Evolutionary conservation across 1,284 basidiomycete species (phyloP), one percentile per base, ranked within the genome.

Genomic region (Fistulina hepatica): DNA sequence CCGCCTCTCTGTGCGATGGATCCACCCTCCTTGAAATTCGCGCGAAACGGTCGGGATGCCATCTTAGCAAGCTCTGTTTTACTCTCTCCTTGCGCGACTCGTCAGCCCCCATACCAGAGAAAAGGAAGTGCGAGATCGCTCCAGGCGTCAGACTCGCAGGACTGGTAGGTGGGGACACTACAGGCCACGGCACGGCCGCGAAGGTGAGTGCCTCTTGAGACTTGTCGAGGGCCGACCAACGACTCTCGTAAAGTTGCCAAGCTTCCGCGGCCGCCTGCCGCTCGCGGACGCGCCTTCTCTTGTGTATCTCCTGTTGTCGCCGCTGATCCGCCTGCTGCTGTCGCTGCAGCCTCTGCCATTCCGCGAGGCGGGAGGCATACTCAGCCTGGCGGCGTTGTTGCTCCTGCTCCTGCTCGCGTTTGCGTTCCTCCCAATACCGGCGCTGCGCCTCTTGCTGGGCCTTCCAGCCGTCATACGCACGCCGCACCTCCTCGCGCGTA

Each of bases 11-110:
- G 34, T 89, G 83, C 27, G 56, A 55, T 28, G 71, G 71, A 6
- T 48, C 49, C 2, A 82, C 70, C 47, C 69, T 63, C n/a, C 48
- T 52, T 36, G 78, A 52, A 30, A 78, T 45, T 27, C 76, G 58
- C 41, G 65, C 59, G 58, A 85, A 84, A 32, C 79, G 63, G 54
- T 85, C 82, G 3, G 82, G 82, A 52, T 85, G 81, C 81, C 81
- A 85, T 37, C 77, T 63, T 22, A 80, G 65, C 52, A 81, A 64
- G 3, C 76, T 80, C 23, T 56, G 62, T 33, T 72, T 68, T 42
- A 83, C 66, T 37, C 79, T 65, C 34, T 83, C 78, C 53, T 73
- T 79, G 44, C 64, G 65, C 27, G 69, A 62, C 44, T 69, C 64
- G 16, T 59, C 59, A n/a, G 79, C 79, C 54, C 81, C 77, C 21